Evolutionary conservation across 176 grass and related monocot species (phyloP).

Genomic region (maize (Zea mays)): DNA sequence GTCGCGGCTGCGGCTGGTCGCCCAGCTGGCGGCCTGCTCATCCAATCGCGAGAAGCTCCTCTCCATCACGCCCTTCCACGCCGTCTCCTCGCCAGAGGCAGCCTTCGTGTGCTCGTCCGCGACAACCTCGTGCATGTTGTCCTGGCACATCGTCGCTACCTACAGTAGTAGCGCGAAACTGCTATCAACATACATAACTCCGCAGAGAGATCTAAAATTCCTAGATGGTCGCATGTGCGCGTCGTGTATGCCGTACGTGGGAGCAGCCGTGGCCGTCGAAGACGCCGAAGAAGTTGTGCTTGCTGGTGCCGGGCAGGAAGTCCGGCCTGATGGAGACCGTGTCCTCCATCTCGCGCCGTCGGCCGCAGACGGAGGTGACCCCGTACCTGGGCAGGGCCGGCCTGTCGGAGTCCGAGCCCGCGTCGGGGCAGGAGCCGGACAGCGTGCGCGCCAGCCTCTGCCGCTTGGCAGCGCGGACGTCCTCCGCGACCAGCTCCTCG

Average conservation of each 20-base stretch:
- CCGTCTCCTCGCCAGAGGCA: not conserved
- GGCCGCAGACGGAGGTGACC: slow-evolving; percentile 58
- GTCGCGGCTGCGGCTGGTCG: slow-evolving; percentile 33
- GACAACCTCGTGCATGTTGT: slow-evolving; percentile 72
- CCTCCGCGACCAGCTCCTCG: slow-evolving; percentile 35
- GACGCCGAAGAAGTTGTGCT: slow-evolving; percentile 80
- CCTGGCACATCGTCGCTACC: slow-evolving; percentile 72
- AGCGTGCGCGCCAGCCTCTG: slow-evolving; percentile 33
- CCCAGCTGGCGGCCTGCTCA: slow-evolving; percentile 51
- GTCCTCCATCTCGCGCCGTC: slow-evolving; percentile 91
- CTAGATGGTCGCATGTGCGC: not conserved
- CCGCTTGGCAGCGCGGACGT: slow-evolving; percentile 30
- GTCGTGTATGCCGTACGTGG: slow-evolving; percentile 46
- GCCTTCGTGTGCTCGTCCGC: slow-evolving; percentile 51
- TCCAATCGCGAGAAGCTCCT: slow-evolving; percentile 82
- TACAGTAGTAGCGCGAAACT: slow-evolving; percentile 27
- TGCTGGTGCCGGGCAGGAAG: slow-evolving; percentile 43
- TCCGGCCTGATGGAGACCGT: slow-evolving; percentile 66
- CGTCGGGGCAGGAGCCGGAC: slow-evolving; percentile 20
- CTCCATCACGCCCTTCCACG: slow-evolving; percentile 72
- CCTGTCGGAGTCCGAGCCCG: not conserved
- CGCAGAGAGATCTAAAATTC: not conserved
- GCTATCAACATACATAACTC: slow-evolving; percentile 4
- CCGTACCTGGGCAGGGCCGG: slow-evolving; percentile 49
- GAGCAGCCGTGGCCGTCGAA: slow-evolving; percentile 96